Evolutionary conservation across 1,284 basidiomycete genomes (phyloP).

Genomic region (Pascua guehoae): DNA sequence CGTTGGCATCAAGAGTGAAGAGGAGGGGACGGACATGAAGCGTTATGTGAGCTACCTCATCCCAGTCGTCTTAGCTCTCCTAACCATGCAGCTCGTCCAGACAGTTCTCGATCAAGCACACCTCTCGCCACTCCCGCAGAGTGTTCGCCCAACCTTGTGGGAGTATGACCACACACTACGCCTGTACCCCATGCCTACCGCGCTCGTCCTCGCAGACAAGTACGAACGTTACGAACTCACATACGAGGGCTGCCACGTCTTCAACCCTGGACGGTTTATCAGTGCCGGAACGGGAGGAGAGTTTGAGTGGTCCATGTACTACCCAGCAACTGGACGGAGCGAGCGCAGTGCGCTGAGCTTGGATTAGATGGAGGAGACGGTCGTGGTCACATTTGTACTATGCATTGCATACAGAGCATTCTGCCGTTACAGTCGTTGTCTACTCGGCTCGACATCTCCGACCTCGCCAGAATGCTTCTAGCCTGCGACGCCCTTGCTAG

Average conservation of each 20-base stretch:
- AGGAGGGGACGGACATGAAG: conserved; percentile 69
- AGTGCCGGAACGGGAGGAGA: conserved; percentile 56
- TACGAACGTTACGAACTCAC: conserved; percentile 95
- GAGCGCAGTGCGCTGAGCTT: conserved; percentile 34
- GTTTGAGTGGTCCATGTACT: conserved; percentile 82
- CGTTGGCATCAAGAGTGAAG: conserved; percentile 75
- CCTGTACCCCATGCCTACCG: conserved; percentile 90
- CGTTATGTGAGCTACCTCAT: conserved; percentile 63
- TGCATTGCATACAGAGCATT: background rate
- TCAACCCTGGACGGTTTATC: conserved; percentile 91
- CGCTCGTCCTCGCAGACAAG: conserved; percentile 92
- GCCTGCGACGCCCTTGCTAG: too few species aligned
- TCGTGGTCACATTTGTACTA: background rate
- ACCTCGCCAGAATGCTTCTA: too few species aligned
- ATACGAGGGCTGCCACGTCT: conserved; percentile 97
- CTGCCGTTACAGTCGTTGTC: background rate
- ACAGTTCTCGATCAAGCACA: conserved; percentile 89
- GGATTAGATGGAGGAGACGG: conserved; percentile 4
- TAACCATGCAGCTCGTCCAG: conserved; percentile 70
- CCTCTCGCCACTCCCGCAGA: conserved; percentile 75
- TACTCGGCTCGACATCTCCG: too few species aligned
- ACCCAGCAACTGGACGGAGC: conserved; percentile 55
- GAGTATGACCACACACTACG: conserved; percentile 91
- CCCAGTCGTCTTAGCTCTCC: background rate
- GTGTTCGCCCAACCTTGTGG: conserved; percentile 80